These are phyloP conservation scores for Pelargonium fulgidum DNA, from an alignment of 441 rosid genomes.

Conservation along the genomic window DNA sequence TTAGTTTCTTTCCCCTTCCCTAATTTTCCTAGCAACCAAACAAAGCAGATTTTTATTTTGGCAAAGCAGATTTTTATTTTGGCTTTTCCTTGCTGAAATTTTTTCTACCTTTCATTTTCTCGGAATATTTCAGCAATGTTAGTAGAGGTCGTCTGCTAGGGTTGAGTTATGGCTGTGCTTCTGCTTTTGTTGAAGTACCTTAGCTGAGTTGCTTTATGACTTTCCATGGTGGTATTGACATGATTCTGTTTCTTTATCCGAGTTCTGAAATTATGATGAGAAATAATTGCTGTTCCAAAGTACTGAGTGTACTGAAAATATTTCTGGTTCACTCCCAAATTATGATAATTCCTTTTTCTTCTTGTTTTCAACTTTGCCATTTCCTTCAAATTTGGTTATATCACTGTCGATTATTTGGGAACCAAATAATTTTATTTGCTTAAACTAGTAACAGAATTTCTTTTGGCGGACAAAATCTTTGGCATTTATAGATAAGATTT, in stretches of 20 bases:
- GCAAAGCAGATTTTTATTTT: no score
- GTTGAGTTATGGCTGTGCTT: conserved; percentile 23
- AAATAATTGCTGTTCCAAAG: conserved; percentile 27
- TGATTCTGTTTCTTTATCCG: conserved; percentile 41
- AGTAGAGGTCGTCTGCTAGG: conserved; percentile 24
- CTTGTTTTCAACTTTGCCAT: conserved; percentile 13
- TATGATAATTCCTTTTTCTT: neutral
- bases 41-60: neutral
- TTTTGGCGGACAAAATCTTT: neutral
- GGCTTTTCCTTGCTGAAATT: conserved; percentile 2
- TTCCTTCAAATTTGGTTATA: conserved; percentile 8
- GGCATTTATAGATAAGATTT: neutral
- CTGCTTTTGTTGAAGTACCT: conserved; percentile 35
- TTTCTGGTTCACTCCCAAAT: neutral
- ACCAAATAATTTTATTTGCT: neutral
- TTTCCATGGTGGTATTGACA: conserved; percentile 31
- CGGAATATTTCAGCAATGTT: conserved; percentile 18
- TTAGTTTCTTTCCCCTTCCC: neutral
- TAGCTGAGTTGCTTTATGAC: conserved; percentile 29
- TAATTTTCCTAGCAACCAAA: conserved; percentile 22
- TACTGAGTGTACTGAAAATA: conserved; percentile 13
- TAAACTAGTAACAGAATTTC: neutral
- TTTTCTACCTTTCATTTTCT: neutral
- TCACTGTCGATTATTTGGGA: neutral
- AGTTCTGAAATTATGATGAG: conserved; percentile 29